A percentile compares a stretch with the other conserved stretches of the same genome.
phyloP scores from a whole-genome alignment of 1,139 yeast genomes.

The Yamadazyma dushanensis region DNA sequence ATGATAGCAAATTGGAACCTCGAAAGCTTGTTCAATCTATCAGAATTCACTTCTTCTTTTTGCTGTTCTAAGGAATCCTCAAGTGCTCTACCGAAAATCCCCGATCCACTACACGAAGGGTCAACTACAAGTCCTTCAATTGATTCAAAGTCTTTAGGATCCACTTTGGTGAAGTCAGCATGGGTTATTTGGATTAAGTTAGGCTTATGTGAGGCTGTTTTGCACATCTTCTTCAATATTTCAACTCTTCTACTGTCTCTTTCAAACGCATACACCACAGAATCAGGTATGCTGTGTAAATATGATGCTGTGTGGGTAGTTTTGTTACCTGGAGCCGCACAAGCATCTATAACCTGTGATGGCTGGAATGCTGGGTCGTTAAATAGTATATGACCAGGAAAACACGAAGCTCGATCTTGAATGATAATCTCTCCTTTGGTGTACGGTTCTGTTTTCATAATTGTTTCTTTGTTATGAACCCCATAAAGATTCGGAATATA shows the following conservation, averaged over 20 bases:
- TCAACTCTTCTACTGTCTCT: conserved; percentile 73
- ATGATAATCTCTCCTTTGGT: conserved; percentile 76
- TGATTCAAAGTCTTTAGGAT: conserved; percentile 59
- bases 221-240: conserved; percentile 75
- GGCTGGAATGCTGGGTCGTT: conserved; percentile 49
- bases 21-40: conserved; percentile 67
- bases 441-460: conserved; percentile 68
- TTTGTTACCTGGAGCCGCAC: conserved; percentile 98
- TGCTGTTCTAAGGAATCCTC: conserved; percentile 47
- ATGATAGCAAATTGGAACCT: conserved; percentile 86
- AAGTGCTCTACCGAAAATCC: conserved; percentile 83
- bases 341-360: conserved; percentile 77
- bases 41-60: conserved; percentile 48
- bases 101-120: conserved; percentile 98
- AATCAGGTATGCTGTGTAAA: conserved; percentile 21
- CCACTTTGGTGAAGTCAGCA: conserved; percentile 76
- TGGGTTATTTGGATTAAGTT: conserved; percentile 66
- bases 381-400: conserved; percentile 83
- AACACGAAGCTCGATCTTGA: conserved; percentile 95
- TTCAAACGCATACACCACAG: conserved; percentile 78
- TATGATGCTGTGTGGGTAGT: conserved; percentile 88
- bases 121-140: conserved; percentile 87
- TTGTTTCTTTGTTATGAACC: conserved; percentile 68
- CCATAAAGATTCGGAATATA: conserved; percentile 79
- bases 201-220: conserved; percentile 62